Evolutionary conservation across 306 rosid species (phyloP), one percentile per base, ranked within the genome.

Genomic region (Erythrophleum fordii): DNA sequence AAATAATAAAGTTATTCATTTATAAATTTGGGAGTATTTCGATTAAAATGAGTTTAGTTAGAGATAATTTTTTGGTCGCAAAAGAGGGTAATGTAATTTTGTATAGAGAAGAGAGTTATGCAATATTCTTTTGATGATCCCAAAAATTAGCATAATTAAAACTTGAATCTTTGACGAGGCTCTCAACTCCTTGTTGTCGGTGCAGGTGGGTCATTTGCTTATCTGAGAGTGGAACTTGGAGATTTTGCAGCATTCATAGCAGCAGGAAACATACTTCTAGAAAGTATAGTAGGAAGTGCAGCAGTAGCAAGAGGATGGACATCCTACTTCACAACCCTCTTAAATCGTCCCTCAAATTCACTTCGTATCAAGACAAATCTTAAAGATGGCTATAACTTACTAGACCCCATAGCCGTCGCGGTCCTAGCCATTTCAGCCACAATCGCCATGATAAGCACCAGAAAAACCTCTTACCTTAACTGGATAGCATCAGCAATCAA

Each of bases 241-340:
- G 98, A 91, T 76, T 93, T 93, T 68, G 90, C 77, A 59, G 98
- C 97, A 22, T 93, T 91, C 77, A 80, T 93, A 73, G 80, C 97
- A 25, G 98, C 98, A 5, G 98, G 89, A 55, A 91, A 91, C 84
- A 89, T 93, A 46, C 87, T 93, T 22, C 97, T 91, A 8, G 97
- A 91, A 28, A 48, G 93, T 80, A 41, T 93, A 4, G 84, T 93
- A 8, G 91, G 93, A 75, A 77, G 83, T 48, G 95, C 98, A 16
- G 98, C 89, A 0, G 98, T 86, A 0, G 84, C 92, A 6, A 85
- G 98, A 72, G 51, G 89, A 17, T 93, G 97, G 98, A 93, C 98
- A 18, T 93, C 97, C 69, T 93, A 90, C 84, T 91, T 93, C 65
- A 84, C 93, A 23, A 67, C 76, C 1, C 92, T 93, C 29, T 53